phyloP scores from a whole-genome alignment of 2,329 filamentous ascomycete species.

The Piedraia hortae region DNA sequence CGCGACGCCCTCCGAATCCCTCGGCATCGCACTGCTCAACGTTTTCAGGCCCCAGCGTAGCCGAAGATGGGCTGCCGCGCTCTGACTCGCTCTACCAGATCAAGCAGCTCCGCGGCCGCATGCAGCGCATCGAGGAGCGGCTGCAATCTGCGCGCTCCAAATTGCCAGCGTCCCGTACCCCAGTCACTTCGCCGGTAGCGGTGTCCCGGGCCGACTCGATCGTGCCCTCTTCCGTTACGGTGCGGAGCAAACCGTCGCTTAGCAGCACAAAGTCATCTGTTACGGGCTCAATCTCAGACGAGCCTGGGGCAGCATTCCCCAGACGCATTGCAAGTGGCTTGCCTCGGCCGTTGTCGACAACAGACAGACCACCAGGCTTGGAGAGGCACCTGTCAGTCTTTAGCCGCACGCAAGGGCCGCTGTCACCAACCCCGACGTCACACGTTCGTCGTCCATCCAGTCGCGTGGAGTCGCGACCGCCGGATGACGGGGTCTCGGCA shows the following conservation, averaged over 20 bases:
- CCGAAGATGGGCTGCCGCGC: constrained; percentile 20
- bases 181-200: constrained; percentile 46
- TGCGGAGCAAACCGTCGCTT: constrained; percentile 27
- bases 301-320: no score
- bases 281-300: constrained; percentile 1
- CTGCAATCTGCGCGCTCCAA: constrained; percentile 82
- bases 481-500: no score
- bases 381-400: no score
- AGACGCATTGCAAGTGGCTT: no score
- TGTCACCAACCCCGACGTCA: no score
- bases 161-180: constrained; percentile 58
- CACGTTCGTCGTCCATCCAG: no score
- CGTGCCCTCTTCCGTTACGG: constrained; percentile 28
- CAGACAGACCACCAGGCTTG: no score
- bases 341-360: no score
- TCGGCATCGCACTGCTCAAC: not conserved
- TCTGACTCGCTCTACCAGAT: constrained; percentile 71
- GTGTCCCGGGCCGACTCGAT: constrained; percentile 11
- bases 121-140: constrained; percentile 83
- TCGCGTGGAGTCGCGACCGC: no score
- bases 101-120: constrained; percentile 76
- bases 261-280: constrained; percentile 16
- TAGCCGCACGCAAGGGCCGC: no score
- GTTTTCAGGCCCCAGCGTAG: not conserved
- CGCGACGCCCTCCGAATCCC: constrained; percentile 3